These are phyloP conservation scores for Cercospora nicotianae DNA, from an alignment of 2,329 filamentous ascomycete genomes.

Conservation along the genomic window DNA sequence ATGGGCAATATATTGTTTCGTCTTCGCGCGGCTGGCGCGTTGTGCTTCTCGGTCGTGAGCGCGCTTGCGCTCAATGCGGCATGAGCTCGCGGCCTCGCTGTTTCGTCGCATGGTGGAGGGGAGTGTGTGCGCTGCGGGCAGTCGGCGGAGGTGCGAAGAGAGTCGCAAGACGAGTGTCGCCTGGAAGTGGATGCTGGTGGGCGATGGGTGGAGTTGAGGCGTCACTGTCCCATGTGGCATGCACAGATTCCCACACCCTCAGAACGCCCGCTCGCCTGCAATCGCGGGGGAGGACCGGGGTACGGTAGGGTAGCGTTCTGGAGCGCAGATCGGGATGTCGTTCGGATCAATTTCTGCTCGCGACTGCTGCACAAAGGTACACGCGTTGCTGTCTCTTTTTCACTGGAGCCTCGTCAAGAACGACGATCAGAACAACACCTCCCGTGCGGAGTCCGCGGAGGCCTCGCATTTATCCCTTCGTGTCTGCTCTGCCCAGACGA, in stretches of 20 bases:
- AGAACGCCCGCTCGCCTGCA: background rate
- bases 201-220: background rate
- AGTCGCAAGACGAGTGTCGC: background rate
- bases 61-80: constrained; percentile 32
- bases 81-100: constrained; percentile 23
- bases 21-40: constrained; percentile 28
- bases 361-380: background rate
- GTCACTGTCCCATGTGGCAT: background rate
- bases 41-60: constrained; percentile 30
- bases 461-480: background rate
- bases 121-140: background rate
- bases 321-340: background rate
- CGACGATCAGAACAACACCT: background rate
- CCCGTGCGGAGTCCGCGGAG: background rate
- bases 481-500: too few species aligned
- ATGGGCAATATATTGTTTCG: constrained; percentile 29
- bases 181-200: background rate
- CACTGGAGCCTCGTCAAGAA: background rate
- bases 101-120: constrained; percentile 20
- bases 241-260: background rate
- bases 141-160: background rate
- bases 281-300: background rate
- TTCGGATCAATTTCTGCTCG: background rate
- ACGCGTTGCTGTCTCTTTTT: background rate
- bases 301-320: background rate